Base-by-base conservation (phyloP, 2,329 filamentous ascomycete species). In the Fusarium dimerum region DNA sequence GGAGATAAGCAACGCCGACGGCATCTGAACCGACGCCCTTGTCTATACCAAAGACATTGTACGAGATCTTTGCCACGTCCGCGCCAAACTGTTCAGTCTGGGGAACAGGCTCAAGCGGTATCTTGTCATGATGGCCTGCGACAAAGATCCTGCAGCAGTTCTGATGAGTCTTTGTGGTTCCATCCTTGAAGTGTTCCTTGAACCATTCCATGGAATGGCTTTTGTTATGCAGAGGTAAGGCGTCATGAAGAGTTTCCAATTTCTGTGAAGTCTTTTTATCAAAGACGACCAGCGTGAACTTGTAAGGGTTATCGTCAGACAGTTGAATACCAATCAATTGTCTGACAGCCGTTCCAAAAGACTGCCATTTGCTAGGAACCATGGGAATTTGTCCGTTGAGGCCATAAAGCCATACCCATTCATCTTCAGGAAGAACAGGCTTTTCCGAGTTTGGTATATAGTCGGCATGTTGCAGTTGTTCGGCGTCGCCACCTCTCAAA, bases 351-450 rank as follows among this genome's bases (percentile, higher is more conserved):
- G 10, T 18, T 2, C 58, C 36, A 32, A 61, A 66, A 1, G 65
- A 59, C 3, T 38, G 44, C 40, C 52, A 60, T 20, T 68, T 53
- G 18, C 42, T 29, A 5, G 61, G 56, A 13, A 60, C 42, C 6
- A 70, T 62, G 5, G 61, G 59, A 3, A 71, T 49, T 4, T 47
- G 49, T 10, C 69, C 85, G 2, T 68, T 62, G 42, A 51, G 57
- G 1, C 69, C 65, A 15, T 65, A 64, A 1, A 71, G 20, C 34
- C 56, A 50, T 8, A 55, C 15, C 57, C 56, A 65, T 16, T 40
- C 45, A 12, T 63, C 45, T 5, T 46, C 8, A 1, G 47, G 38
- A 0, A 38, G 15, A 1, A 45, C 34, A 2, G 29, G 29, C 1
- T 39, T 18, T 11, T 61, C 60, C 7, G 15, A 6, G 2, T 16